Conservation (phyloP, 805 yeast species). For the Metschnikowia koreensis region DNA sequence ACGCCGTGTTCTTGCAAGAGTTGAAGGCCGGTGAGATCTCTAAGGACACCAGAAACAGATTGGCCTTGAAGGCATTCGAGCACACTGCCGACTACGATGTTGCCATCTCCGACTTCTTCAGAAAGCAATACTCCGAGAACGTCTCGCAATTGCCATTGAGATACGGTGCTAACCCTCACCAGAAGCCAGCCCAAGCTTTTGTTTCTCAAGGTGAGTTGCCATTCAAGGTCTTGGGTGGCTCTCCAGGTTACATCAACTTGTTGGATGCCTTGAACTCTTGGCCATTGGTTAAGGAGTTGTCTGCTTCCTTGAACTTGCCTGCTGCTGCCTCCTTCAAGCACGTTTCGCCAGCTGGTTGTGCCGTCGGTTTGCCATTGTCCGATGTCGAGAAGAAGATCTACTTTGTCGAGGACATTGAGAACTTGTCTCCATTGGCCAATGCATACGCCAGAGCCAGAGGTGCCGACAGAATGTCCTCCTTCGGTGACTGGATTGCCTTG, state of each 20-base stretch:
- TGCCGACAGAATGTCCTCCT: slow-evolving; percentile 99
- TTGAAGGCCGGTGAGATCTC: slow-evolving; percentile 72
- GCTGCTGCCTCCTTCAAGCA: slow-evolving; percentile 99
- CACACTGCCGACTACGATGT: slow-evolving; percentile 98
- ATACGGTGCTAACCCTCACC: slow-evolving; percentile 99
- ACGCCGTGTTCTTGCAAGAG: slow-evolving; percentile 82
- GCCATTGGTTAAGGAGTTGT: slow-evolving; percentile 97
- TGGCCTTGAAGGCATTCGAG: slow-evolving; percentile 96
- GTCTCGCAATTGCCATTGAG: slow-evolving; percentile 87
- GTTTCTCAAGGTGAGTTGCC: slow-evolving; percentile 87
- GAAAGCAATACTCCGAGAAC: slow-evolving; percentile 94
- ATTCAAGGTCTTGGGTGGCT: slow-evolving; percentile 87
- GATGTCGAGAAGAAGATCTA: slow-evolving; percentile 93
- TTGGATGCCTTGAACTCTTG: slow-evolving; percentile 97
- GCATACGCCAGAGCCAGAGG: slow-evolving; percentile 99
- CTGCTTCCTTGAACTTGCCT: slow-evolving; percentile 90
- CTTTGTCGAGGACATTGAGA: slow-evolving; percentile 92
- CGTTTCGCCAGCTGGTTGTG: slow-evolving; percentile 98
- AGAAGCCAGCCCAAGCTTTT: slow-evolving; percentile 97
- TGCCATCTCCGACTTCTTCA: slow-evolving; percentile 93
- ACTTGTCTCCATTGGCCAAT: slow-evolving; percentile 92
- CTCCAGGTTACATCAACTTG: slow-evolving; percentile 97
- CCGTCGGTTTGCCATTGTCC: slow-evolving; percentile 90
- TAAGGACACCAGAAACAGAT: slow-evolving; percentile 68
- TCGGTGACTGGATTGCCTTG: slow-evolving; percentile 97